A percentile compares a stretch with the other conserved stretches of the same genome.
These are phyloP conservation scores for Selaginella moellendorffii DNA, from an alignment of 75 land plant species.

Conservation along the genomic window DNA sequence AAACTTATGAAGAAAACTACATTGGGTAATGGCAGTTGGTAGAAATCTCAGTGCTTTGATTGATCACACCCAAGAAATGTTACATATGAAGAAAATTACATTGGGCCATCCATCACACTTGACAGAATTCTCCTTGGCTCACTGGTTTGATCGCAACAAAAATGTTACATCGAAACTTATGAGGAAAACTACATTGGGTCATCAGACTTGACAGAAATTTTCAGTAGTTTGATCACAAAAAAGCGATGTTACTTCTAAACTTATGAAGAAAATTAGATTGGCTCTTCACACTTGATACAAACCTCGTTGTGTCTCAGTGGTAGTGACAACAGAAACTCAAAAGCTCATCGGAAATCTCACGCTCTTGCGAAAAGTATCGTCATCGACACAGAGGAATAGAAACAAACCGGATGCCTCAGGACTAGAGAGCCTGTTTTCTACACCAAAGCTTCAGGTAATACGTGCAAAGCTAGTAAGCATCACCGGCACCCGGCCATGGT, in stretches of 20 bases:
- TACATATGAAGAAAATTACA: neutral
- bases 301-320: neutral
- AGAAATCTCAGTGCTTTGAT: too few species aligned
- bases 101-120: neutral
- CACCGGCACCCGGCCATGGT: neutral
- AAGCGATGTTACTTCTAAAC: neutral
- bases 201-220: too few species aligned
- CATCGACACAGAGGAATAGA: neutral
- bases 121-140: slow-evolving; percentile 10
- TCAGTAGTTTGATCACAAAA: too few species aligned
- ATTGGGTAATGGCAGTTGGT: too few species aligned
- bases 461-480: neutral
- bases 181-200: too few species aligned
- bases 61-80: too few species aligned
- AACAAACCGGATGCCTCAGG: neutral
- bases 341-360: neutral
- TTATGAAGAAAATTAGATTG: neutral
- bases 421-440: neutral
- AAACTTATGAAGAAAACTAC: too few species aligned
- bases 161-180: too few species aligned
- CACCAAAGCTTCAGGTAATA: neutral
- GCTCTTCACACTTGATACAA: neutral
- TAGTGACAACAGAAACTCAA: neutral
- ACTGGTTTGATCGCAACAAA: too few species aligned
- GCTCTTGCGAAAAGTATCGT: neutral